Percentiles rank a stretch among this genome's conserved stretches.
Evolutionary conservation across 78 protist species (phyloP).

Genomic region (Dictyostelium capitatum): DNA sequence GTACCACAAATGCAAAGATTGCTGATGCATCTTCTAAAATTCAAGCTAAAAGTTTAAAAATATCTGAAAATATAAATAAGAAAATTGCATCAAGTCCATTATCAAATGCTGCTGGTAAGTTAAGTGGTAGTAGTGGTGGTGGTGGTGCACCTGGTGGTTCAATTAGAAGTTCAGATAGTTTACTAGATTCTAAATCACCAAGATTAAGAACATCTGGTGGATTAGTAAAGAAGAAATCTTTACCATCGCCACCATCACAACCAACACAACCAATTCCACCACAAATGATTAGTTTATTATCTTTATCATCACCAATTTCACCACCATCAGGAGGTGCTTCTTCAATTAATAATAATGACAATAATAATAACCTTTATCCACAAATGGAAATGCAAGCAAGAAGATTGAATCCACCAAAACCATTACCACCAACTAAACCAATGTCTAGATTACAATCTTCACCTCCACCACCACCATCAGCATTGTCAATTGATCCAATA

Average conservation of each 20-base stretch:
- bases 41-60: no score
- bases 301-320: background rate
- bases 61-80: no score
- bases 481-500: background rate
- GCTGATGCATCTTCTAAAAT: no score
- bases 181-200: background rate
- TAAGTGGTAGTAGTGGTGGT: background rate
- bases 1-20: no score
- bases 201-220: background rate
- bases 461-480: background rate
- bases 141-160: background rate
- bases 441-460: background rate
- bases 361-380: no score
- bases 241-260: background rate
- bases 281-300: background rate
- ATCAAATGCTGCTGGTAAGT: no score
- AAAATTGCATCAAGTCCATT: no score
- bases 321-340: constrained; percentile 1
- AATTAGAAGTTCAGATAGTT: background rate
- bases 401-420: background rate
- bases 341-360: background rate
- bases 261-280: background rate
- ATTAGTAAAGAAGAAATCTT: background rate
- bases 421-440: background rate
- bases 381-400: background rate